Conservation (phyloP, 495 filamentous ascomycete species). For the Mytilinidion resinicola region DNA sequence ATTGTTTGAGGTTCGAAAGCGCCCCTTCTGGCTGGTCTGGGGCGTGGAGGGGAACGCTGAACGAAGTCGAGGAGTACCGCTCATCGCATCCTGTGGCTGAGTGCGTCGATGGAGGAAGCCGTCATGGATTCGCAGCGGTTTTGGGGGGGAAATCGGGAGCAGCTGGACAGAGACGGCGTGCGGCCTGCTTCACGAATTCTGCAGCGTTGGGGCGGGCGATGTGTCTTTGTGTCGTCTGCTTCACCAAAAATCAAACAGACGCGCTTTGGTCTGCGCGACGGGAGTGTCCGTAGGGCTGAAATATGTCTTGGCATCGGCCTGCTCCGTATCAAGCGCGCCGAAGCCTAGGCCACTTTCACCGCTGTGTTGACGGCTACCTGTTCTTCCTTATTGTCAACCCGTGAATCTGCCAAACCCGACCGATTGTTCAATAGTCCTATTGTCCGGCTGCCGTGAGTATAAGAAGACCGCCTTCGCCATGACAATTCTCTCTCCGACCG, state of each 20-base stretch:
- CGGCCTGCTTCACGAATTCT: neutral
- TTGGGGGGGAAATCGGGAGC: neutral
- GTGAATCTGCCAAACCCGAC: too few relatives aligned
- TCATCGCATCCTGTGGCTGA: constrained; percentile 53
- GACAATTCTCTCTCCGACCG: too few relatives aligned
- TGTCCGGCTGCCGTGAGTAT: too few relatives aligned
- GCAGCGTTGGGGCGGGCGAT: neutral
- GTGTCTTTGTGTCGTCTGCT: neutral
- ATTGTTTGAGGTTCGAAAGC: constrained; percentile 27
- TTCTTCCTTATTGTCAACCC: too few relatives aligned
- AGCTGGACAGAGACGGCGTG: neutral
- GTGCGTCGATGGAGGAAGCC: neutral
- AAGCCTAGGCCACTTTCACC: too few relatives aligned
- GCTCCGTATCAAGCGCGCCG: too few relatives aligned
- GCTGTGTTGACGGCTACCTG: too few relatives aligned
- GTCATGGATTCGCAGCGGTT: constrained; percentile 2
- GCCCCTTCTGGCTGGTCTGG: constrained; percentile 38
- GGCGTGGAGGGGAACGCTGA: constrained; percentile 65
- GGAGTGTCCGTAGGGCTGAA: neutral
- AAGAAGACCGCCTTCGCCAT: too few relatives aligned
- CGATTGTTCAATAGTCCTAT: too few relatives aligned
- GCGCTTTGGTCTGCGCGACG: neutral
- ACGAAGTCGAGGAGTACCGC: constrained; percentile 63
- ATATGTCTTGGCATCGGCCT: constrained; percentile 14
- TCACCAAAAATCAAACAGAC: neutral